Evolutionary conservation across 495 filamentous ascomycete genomes (phyloP), one percentile per base, ranked within the genome.

Genomic region (Xylaria telfairii): DNA sequence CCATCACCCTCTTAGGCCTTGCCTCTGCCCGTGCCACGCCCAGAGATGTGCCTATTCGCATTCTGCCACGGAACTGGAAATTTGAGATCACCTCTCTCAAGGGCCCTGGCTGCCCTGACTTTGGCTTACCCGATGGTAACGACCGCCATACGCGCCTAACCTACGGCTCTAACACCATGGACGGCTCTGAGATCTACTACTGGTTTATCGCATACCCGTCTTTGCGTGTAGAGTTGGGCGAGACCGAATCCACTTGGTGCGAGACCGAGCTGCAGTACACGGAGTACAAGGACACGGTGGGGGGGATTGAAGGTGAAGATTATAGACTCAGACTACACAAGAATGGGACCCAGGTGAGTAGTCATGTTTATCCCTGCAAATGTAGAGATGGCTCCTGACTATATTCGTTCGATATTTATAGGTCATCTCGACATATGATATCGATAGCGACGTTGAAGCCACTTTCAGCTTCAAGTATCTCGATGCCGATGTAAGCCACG

Each of bases 151-250:
- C 65, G 1, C 65, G 65, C 7, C 32, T 42, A 15, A 68, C 65
- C 0, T 68, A 32, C 24, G 65, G 49, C 9, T 5, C 8, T 15
- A 68, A 68, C 37, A 68, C 49, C 10, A 17, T 60, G 12, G 65
- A 68, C 47, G 65, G 65, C 4, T 60, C 65, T 28, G 65, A 68
- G 51, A 68, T 68, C n/a, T 68, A 68, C 65, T 42, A 68, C 65
- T 60, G 49, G 49, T 57, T 56, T 41, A 39, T 68, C 32, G 65
- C 47, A 19, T 68, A 68, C 49, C 65, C 65, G 26, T 10, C 42
- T 13, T 15, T 68, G 26, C 44, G 19, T 42, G 65, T 68, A 17
- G 54, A 53, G 34, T 30, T 57, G 30, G 65, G 34, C 13, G 10
- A 60, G 65, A 34, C 30, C 7, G 65, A 53, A 15, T 68, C 65